These are phyloP conservation scores for Laetiporus sulphureus DNA, from an alignment of 1,284 basidiomycete genomes.

Conservation along the genomic window DNA sequence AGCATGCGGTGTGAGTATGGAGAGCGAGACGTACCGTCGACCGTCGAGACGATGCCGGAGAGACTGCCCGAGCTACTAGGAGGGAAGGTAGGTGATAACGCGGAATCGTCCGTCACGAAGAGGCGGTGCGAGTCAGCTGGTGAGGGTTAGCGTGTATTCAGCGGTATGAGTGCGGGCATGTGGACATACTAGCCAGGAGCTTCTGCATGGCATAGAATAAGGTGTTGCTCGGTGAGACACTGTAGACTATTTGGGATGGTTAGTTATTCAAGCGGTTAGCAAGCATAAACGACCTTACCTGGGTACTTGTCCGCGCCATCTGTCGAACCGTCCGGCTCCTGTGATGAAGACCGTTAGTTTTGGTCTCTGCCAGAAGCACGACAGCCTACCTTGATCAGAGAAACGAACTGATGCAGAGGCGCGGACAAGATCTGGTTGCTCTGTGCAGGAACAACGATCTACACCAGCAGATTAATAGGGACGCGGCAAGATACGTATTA, in stretches of 20 bases:
- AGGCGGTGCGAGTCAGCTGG: conserved; percentile 69
- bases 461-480: neutral
- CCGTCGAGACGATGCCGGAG: conserved; percentile 69
- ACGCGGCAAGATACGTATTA: no score
- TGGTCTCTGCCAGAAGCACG: conserved; percentile 1
- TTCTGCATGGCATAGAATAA: conserved; percentile 69
- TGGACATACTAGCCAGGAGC: conserved; percentile 67
- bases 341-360: neutral
- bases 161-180: no score
- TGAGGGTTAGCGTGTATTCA: no score
- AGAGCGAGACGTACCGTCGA: conserved; percentile 54
- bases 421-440: conserved; percentile 65
- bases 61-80: conserved; percentile 41
- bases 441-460: conserved; percentile 70
- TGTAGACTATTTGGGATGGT: conserved; percentile 47
- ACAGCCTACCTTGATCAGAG: conserved; percentile 53
- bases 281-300: conserved; percentile 32
- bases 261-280: neutral
- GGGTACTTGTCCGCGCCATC: conserved; percentile 73
- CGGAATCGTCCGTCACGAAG: conserved; percentile 61
- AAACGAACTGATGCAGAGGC: conserved; percentile 59
- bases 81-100: conserved; percentile 30
- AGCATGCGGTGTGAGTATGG: neutral
- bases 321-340: conserved; percentile 62
- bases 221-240: conserved; percentile 53